Base-by-base conservation (phyloP, 2,329 filamentous ascomycete species). In the Westerdykella aurantiaca region DNA sequence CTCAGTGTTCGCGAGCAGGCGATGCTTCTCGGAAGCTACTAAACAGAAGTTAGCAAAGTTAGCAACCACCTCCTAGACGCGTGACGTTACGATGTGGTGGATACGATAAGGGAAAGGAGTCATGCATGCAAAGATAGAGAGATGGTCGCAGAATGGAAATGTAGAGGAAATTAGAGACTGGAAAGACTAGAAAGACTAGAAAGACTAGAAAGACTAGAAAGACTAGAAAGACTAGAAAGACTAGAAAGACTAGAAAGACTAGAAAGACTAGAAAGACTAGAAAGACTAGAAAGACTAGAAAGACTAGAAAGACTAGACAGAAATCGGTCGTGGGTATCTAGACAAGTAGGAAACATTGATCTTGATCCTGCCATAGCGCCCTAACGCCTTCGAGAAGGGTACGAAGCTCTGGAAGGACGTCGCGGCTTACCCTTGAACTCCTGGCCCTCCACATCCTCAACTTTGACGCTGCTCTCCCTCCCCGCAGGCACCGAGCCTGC, bases 401-500 rank as follows among this genome's bases (percentile, higher is more conserved):
- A 56, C 48, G 51, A 14, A 33, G 35, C 25, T 9, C 10, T 43
- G 42, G 44, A 47, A 44, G 44, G 41, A 40, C 38, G 38, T 37
- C 21, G 46, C 60, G 59, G 63, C 62, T 68, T 68, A 61, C 70
- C 69, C 63, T 75, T 73, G 42, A 66, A 58, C 37, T 63, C 67
- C 22, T 72, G 69, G 34, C 63, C 68, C 35, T 72, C 71, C 12
- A 62, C 66, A 42, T 76, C 72, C 51, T 75, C 73, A 38, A 68
- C 64, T 51, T 76, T 76, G n/a, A 75, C 73, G 38, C 69, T 72
- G n/a, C 70, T 58, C 49, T 76, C 73, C 31, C 73, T 63, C 12
- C 61, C 70, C 40, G 67, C 68, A 12, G 71, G 68, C 29, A 75
- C 71, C 34, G 68, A 72, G 38, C 69, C 69, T 14, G 63, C 65